phyloP scores from a whole-genome alignment of 495 filamentous ascomycete species.

The Penicillium canescens region DNA sequence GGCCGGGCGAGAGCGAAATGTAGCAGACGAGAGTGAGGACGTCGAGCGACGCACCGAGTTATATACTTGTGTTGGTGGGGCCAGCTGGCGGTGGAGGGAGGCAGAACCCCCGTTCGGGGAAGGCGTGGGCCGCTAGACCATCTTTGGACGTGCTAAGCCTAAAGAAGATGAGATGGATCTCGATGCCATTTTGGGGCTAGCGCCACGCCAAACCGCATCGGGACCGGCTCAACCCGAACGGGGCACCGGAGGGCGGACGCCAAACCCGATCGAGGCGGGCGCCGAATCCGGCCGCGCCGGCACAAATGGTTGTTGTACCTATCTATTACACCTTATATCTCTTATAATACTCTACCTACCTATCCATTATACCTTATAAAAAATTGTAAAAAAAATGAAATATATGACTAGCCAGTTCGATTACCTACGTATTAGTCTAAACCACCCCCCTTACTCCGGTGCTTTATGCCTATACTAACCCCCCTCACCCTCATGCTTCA shows the following conservation, averaged over 20 bases:
- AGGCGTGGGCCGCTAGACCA: conserved; percentile 7
- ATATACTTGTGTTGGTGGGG: conserved; percentile 10
- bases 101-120: neutral
- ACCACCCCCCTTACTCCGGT: no score
- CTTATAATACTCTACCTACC: no score
- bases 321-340: no score
- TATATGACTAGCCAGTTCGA: no score
- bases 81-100: neutral
- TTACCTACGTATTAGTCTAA: no score
- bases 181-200: conserved; percentile 5
- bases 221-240: conserved; percentile 4
- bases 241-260: neutral
- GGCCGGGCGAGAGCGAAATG: conserved; percentile 8
- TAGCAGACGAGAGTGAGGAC: conserved; percentile 2
- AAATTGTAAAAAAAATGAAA: no score
- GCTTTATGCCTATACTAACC: no score
- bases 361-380: no score
- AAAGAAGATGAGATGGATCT: neutral
- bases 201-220: conserved; percentile 3
- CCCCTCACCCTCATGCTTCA: no score
- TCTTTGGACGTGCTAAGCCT: neutral
- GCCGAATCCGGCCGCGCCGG: conserved; percentile 16
- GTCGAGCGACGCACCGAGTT: conserved; percentile 17
- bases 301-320: conserved; percentile 15
- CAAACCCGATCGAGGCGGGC: conserved; percentile 9